A percentile compares a stretch with the other conserved stretches of the same genome.
Conservation (phyloP, 495 filamentous ascomycete species). For the Aspergillus sclerotioniger region DNA sequence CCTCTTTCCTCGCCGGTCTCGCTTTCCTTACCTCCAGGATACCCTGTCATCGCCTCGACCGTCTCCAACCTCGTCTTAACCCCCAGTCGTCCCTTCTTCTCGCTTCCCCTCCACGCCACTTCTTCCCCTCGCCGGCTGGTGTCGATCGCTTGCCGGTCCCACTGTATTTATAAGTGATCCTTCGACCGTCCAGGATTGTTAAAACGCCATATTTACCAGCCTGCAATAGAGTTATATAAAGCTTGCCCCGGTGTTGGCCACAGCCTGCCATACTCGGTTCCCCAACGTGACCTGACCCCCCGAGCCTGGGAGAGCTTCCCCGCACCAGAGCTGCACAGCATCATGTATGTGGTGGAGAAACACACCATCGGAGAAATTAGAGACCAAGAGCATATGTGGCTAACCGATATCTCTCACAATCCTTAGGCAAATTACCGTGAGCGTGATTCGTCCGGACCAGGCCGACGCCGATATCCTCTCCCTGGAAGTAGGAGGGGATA, state of each 20-base stretch:
- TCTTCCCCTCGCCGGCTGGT: background rate
- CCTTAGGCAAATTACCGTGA: slow-evolving; percentile 79
- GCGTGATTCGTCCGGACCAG: slow-evolving; percentile 69
- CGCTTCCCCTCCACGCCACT: background rate
- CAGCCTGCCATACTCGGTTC: background rate
- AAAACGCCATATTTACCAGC: background rate
- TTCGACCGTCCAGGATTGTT: background rate
- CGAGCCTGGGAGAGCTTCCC: slow-evolving; percentile 17
- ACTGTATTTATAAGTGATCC: background rate
- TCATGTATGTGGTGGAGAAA: slow-evolving; percentile 17
- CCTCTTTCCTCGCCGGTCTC: background rate
- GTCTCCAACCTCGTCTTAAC: slow-evolving; percentile 9
- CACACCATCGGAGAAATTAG: background rate
- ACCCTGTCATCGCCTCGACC: slow-evolving; percentile 6
- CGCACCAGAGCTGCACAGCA: slow-evolving; percentile 18
- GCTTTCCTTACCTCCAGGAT: slow-evolving; percentile 4
- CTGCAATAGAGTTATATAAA: background rate
- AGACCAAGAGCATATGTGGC: background rate
- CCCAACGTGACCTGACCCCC: background rate
- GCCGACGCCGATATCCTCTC: slow-evolving; percentile 77
- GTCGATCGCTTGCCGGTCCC: background rate
- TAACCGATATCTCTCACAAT: slow-evolving; percentile 4
- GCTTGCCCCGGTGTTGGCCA: background rate
- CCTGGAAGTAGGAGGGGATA: slow-evolving; percentile 77
- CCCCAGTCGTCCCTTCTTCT: slow-evolving; percentile 2